Evolutionary conservation across 352 stramenopile species (phyloP), one percentile per base, ranked within the genome.

Genomic region (Globisporangium ultimum): DNA sequence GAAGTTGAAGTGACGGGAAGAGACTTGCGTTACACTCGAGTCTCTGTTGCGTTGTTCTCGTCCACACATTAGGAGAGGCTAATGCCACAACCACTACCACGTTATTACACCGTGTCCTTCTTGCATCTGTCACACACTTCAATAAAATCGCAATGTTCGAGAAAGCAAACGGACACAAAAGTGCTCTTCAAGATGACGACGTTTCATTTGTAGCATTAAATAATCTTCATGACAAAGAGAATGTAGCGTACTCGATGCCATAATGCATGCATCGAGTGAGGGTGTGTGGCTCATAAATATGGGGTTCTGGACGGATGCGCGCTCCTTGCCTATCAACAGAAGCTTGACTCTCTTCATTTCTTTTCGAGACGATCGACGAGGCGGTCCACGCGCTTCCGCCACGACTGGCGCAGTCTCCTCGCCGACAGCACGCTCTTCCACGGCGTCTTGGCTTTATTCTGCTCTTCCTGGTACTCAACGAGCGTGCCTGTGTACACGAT

Each of bases 401-500:
- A 84, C 32, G 68, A 72, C 43, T 70, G 54, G 55, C 70, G 72
- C 40, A 75, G 61, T 14, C 74, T 55, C 43, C 67, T 67, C 28
- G 64, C 63, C 7, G 66, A 72, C 38, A 74, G 71, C 51, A 89
- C 62, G 38, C 70, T 59, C 42, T 78, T 84, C 67, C 69, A 87
- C 15, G 63, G 54, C 28, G 67, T 70, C 32, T 47, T 21, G n/a
- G 59, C 65, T 41, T 66, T 68, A 61, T 74, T 66, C 50, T 58
- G 14, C 14, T 58, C 54, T 91, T 82, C 63, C 48, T 91, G 74
- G 70, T 91, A 91, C 28, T 80, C 53, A n/a, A 91, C 75, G 13
- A 91, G 64, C 15, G 81, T 91, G 20, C 81, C 81, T 21, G 73
- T 74, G 67, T 87, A 88, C 54, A 78, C 62, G 49, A 51, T 46